Percentiles rank a stretch among this genome's conserved stretches.
These are phyloP conservation scores for Protomyces pachydermus DNA, from an alignment of 1,139 yeast genomes.

Conservation along the genomic window DNA sequence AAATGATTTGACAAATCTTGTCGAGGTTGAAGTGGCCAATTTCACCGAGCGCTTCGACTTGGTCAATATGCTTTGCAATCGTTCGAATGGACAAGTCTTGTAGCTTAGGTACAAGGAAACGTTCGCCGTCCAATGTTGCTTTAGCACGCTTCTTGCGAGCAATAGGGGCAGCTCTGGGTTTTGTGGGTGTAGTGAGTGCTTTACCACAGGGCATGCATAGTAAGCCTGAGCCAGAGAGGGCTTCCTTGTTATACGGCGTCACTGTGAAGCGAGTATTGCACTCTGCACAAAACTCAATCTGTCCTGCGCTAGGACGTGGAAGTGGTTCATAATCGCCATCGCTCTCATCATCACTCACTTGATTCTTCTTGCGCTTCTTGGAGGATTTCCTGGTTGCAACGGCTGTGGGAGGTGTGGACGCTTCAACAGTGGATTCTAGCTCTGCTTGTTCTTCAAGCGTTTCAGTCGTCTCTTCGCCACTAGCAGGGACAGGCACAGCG, in stretches of 20 bases:
- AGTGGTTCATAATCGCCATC: slow-evolving; percentile 34
- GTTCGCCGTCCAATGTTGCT: slow-evolving; percentile 70
- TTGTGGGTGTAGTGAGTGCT: slow-evolving; percentile 38
- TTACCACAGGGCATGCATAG: slow-evolving; percentile 60
- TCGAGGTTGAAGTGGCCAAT: slow-evolving; percentile 62
- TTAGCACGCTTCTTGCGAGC: slow-evolving; percentile 68
- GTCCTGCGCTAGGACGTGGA: slow-evolving; percentile 35
- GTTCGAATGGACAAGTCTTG: slow-evolving; percentile 75
- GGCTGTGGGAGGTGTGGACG: background rate
- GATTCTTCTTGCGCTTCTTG: slow-evolving; percentile 25
- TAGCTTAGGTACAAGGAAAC: slow-evolving; percentile 59
- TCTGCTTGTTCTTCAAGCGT: slow-evolving; percentile 1
- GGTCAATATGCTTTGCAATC: slow-evolving; percentile 68
- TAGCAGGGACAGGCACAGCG: background rate
- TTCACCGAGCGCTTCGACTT: slow-evolving; percentile 73
- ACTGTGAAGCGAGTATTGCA: slow-evolving; percentile 46
- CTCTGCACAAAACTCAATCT: slow-evolving; percentile 36
- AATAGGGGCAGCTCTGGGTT: slow-evolving; percentile 54
- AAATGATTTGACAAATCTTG: slow-evolving; percentile 66
- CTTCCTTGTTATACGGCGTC: slow-evolving; percentile 59
- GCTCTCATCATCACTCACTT: slow-evolving; percentile 30
- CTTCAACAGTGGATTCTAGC: slow-evolving; percentile 1
- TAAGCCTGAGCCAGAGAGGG: slow-evolving; percentile 44
- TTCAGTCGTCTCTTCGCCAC: background rate
- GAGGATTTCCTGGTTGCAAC: background rate